A percentile compares a stretch with the other conserved stretches of the same genome.
These are phyloP conservation scores for Hortaea werneckii DNA, from an alignment of 2,329 filamentous ascomycete species.

Conservation along the genomic window DNA sequence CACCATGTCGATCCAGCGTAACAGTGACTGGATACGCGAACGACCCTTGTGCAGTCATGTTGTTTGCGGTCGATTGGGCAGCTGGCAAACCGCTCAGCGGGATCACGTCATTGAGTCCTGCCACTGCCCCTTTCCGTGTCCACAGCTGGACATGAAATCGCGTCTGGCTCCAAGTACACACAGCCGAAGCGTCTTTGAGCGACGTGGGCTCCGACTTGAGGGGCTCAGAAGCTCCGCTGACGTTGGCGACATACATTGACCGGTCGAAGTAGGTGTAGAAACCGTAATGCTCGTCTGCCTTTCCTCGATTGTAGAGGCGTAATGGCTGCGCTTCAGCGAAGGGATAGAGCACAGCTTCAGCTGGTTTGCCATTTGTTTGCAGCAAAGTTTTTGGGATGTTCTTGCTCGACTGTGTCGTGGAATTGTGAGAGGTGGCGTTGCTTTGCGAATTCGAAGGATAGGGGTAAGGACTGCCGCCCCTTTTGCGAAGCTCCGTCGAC, in stretches of 20 bases:
- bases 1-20: constrained; percentile 51
- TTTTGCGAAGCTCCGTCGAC: constrained; percentile 1
- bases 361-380: constrained; percentile 60
- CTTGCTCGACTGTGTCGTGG: constrained; percentile 29
- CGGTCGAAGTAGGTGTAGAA: constrained; percentile 91
- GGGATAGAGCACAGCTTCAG: constrained; percentile 62
- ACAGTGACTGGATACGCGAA: constrained; percentile 54
- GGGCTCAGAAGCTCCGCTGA: constrained; percentile 26
- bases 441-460: constrained; percentile 9
- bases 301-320: constrained; percentile 72
- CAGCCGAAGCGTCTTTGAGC: constrained; percentile 14
- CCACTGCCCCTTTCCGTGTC: constrained; percentile 35
- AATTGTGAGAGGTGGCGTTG: neutral
- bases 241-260: constrained; percentile 66
- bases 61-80: constrained; percentile 28
- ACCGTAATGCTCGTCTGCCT: constrained; percentile 75
- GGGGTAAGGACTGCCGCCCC: constrained; percentile 15
- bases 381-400: constrained; percentile 55
- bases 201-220: constrained; percentile 9
- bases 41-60: constrained; percentile 43
- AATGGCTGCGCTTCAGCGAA: constrained; percentile 62
- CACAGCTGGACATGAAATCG: constrained; percentile 54
- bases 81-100: constrained; percentile 10
- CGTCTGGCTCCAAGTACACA: constrained; percentile 48
- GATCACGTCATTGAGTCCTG: constrained; percentile 4